These are phyloP conservation scores for Neofusicoccum sp. DNA, from an alignment of 2,329 filamentous ascomycete species.

Conservation along the genomic window DNA sequence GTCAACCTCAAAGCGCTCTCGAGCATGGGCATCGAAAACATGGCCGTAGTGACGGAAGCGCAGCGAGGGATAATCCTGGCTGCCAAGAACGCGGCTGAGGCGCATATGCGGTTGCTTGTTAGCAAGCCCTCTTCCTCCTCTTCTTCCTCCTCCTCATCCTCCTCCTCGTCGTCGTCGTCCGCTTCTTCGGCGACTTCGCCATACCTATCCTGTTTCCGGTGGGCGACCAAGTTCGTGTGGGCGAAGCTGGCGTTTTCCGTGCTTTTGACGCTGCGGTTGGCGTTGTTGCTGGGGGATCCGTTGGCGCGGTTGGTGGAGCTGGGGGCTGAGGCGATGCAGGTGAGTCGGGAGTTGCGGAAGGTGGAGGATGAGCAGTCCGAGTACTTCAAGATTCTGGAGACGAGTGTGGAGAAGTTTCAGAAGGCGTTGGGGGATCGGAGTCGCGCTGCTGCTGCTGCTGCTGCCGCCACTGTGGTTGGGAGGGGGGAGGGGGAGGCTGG, in stretches of 20 bases:
- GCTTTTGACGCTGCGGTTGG: conserved; percentile 53
- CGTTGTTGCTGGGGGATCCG: conserved; percentile 48
- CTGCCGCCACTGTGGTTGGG: no score
- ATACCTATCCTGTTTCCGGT: conserved; percentile 53
- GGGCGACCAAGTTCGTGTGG: conserved; percentile 59
- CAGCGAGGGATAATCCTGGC: conserved; percentile 50
- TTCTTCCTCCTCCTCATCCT: conserved; percentile 20
- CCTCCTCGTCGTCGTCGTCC: not conserved
- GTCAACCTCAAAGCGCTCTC: conserved; percentile 52
- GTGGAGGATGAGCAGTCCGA: conserved; percentile 43
- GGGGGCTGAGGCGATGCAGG: conserved; percentile 43
- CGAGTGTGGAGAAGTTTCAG: conserved; percentile 53
- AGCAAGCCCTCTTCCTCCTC: not conserved
- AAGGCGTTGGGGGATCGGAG: conserved; percentile 33
- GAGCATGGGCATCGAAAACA: conserved; percentile 49
- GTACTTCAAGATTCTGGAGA: conserved; percentile 50
- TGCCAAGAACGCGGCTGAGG: conserved; percentile 52
- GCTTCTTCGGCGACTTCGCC: not conserved
- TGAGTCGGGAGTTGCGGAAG: conserved; percentile 44
- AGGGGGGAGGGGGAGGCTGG: conserved; percentile 29
- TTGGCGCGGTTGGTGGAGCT: conserved; percentile 41
- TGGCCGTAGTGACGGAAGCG: conserved; percentile 50
- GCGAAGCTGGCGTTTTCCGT: conserved; percentile 60
- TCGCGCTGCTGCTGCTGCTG: not conserved
- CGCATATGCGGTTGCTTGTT: conserved; percentile 51